Base-by-base conservation (phyloP, 306 rosid species). In the Cucumis hystrix region DNA sequence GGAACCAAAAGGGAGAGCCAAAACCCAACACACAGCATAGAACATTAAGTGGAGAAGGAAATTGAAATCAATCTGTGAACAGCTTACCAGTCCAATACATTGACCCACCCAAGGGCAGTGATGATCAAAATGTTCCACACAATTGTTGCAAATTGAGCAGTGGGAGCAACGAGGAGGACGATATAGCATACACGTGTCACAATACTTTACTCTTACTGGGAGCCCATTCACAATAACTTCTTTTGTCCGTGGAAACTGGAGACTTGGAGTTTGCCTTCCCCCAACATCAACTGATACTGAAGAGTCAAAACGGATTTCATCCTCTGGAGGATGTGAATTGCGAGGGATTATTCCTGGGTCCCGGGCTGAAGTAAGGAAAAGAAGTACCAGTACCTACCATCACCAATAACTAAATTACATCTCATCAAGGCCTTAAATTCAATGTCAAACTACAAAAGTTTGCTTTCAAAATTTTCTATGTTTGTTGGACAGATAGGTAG, bases 81-180 rank as follows among this genome's bases (percentile, higher is more conserved):
- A 80, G 75, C 89, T 51, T 88, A 93, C 98, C 96, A 91, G 89
- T 68, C 98, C 98, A 82, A 93, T 88, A 88, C 98, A 93, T 80
- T 93, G 98, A 65, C 98, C 98, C 78, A 93, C 97, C 98, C 98
- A 93, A 79, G 98, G 98, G 86, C 98, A 93, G 75, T 93, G 98
- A 72, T 93, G 98, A 82, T 93, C 98, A 56, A 93, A 93, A 74
- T 92, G 98, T 83, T 93, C 97, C 84, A 93, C 98, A 78, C 98
- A 93, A 78, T 93, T 93, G 83, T 91, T 91, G 87, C 98, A 93
- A 77, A 91, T 91, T 81, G 98, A 90, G 85, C 98, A 93, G 82
- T 93, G 98, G 4, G 98, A 93, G 82, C 98, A 93, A 74, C 97
- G 97, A 39, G 97, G 98, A 77, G 98, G 97, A 33, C 98, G 96